Evolutionary conservation across 192 early-diverging fungal genomes (phyloP).

Genomic region (Lobulomyces angularis): DNA sequence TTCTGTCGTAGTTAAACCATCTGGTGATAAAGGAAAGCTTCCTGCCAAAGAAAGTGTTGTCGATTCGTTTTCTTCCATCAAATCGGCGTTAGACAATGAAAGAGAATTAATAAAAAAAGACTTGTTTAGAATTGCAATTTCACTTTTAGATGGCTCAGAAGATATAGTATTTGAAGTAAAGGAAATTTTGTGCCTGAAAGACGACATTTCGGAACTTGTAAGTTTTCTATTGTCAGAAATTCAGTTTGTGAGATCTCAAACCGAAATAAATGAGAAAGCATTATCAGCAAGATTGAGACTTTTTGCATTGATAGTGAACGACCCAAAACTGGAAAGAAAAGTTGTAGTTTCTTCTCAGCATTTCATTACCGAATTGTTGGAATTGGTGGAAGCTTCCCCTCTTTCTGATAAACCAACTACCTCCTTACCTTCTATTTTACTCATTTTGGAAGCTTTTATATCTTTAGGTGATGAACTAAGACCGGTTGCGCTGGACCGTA

Average conservation of each 20-base stretch:
- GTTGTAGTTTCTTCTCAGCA: conserved; percentile 14
- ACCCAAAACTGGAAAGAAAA: conserved; percentile 35
- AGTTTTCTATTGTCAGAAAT: too few relatives aligned
- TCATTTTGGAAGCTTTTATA: conserved; percentile 54
- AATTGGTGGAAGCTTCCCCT: conserved; percentile 7
- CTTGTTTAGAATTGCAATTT: conserved; percentile 22
- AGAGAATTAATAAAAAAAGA: too few relatives aligned
- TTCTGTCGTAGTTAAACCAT: conserved; percentile 13
- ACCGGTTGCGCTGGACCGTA: conserved; percentile 2
- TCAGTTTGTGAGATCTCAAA: too few relatives aligned
- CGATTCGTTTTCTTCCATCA: too few relatives aligned
- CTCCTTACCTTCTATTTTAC: conserved; percentile 45
- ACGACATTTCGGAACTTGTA: too few relatives aligned
- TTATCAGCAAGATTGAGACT: conserved; percentile 41
- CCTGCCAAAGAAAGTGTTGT: conserved; percentile 7
- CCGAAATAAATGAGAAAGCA: too few relatives aligned
- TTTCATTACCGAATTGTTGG: conserved; percentile 6
- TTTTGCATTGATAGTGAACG: conserved; percentile 46
- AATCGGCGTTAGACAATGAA: too few relatives aligned
- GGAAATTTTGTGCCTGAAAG: too few relatives aligned
- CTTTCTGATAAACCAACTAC: conserved; percentile 5
- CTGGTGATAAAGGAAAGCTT: background rate
- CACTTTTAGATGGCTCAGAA: conserved; percentile 37
- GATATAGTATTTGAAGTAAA: conserved; percentile 54
- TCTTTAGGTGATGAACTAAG: conserved; percentile 52